Evolutionary conservation across 768 basidiomycete species (phyloP), one percentile per base, ranked within the genome.

Genomic region (Kwoniella pini): DNA sequence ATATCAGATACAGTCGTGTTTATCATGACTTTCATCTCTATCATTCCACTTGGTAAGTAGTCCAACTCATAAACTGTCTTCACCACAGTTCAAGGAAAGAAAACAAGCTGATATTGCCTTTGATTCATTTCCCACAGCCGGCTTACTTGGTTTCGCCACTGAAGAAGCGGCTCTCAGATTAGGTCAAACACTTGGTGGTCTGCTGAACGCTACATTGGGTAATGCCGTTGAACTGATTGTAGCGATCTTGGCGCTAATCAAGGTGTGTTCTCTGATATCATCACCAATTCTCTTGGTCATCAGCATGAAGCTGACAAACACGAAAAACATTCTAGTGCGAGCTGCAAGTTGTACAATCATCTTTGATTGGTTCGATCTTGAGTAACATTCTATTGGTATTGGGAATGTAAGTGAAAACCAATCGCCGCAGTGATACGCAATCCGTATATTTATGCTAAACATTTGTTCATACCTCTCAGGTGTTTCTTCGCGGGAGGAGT

Each of bases 181-280:
- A 21, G 74, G 74, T 54, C 81, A 82, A 60, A 82, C 82, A 36
- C 75, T 84, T 15, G 83, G 84, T 53, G 84, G 84, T 46, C 70
- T 85, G 17, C 71, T 85, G 51, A 84, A 85, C 58, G 84, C 84
- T 3, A 83, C 82, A 0, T 73, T 84, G 28, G 83, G 84, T 13
- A 84, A 84, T 63, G 77, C 83, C 19, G 81, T 84, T 45, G 83
- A 84, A 68, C 77, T 85, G 77, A 83, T 84, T 59, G 82, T 84
- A 38, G 62, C 83, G 40, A 63, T 70, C 57, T 45, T 66, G 45
- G 69, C 74, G 24, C 46, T 72, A 39, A 64, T 79, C 58, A 76
- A 78, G 66, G 72, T 70, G 24, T 22, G 65, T 58, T 15, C 33
- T 36, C 10, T 38, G 28, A 28, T 49, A 28, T 44, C 26, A 42